Evolutionary conservation across 192 early-diverging fungal genomes (phyloP).

Genomic region (Coemansia sp.): DNA sequence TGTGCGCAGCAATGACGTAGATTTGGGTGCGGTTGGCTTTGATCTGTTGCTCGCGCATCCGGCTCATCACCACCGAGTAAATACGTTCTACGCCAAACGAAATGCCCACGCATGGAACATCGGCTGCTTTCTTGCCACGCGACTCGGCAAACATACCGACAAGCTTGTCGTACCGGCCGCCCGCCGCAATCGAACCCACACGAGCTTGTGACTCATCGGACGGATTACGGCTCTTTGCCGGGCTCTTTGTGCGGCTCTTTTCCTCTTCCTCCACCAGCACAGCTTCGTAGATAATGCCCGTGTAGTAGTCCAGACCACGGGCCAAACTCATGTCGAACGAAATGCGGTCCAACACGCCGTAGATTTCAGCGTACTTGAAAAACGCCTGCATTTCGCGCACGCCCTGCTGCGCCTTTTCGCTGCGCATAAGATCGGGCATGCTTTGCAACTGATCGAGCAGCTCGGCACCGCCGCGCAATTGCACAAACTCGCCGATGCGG

Average conservation of each 20-base stretch:
- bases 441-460: constrained; percentile 71
- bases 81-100: constrained; percentile 96
- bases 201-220: constrained; percentile 67
- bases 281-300: constrained; percentile 98
- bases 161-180: constrained; percentile 96
- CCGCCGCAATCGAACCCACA: constrained; percentile 94
- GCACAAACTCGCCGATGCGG: constrained; percentile 90
- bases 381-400: constrained; percentile 83
- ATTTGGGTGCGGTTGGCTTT: constrained; percentile 81
- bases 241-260: constrained; percentile 15
- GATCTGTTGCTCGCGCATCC: constrained; percentile 59
- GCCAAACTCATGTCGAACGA: constrained; percentile 94
- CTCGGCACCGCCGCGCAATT: constrained; percentile 74
- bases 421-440: constrained; percentile 65
- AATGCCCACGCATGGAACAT: constrained; percentile 93
- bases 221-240: constrained; percentile 48
- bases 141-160: constrained; percentile 88
- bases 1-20: constrained; percentile 78
- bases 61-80: constrained; percentile 78
- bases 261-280: constrained; percentile 58
- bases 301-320: constrained; percentile 98
- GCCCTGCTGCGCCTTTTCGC: constrained; percentile 72
- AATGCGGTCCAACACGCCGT: constrained; percentile 65
- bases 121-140: constrained; percentile 55
- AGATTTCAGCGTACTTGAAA: constrained; percentile 81